These are phyloP conservation scores for Lagenaria siceraria DNA, from an alignment of 306 rosid genomes.

Conservation along the genomic window DNA sequence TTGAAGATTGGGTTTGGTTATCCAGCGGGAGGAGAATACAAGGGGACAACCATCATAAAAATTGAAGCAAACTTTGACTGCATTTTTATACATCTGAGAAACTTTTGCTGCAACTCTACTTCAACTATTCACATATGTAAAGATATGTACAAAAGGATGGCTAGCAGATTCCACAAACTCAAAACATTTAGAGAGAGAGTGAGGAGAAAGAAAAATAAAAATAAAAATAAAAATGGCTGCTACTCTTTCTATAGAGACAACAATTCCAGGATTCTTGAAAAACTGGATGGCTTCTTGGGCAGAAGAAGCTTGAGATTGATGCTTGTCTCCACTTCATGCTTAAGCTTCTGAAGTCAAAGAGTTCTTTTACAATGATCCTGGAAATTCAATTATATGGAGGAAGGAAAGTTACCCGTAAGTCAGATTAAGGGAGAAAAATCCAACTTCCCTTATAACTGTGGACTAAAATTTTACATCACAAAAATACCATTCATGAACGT, in stretches of 20 bases:
- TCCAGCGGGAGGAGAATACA: neutral
- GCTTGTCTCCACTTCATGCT: conserved; percentile 5
- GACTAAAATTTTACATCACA: neutral
- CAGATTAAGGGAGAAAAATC: conserved; percentile 14
- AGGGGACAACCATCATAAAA: neutral
- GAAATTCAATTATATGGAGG: neutral
- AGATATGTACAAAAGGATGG: conserved; percentile 33
- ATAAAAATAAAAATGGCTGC: conserved; percentile 23
- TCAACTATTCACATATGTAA: conserved; percentile 33
- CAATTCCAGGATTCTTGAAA: conserved; percentile 23
- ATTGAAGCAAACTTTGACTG: neutral
- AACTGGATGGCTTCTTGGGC: conserved; percentile 1
- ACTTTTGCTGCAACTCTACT: conserved; percentile 25
- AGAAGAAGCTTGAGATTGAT: conserved; percentile 9
- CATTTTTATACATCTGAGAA: conserved; percentile 18
- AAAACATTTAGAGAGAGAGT: conserved; percentile 24
- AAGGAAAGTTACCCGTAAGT: conserved; percentile 5
- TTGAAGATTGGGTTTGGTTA: neutral
- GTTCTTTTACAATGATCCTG: neutral
- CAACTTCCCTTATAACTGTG: conserved; percentile 6
- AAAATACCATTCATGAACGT: conserved; percentile 27
- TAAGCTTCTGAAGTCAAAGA: neutral
- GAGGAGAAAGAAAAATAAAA: conserved; percentile 11
- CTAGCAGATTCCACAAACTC: conserved; percentile 28
- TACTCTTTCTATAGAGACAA: conserved; percentile 24